Base-by-base conservation (phyloP, 2,329 filamentous ascomycete species). In the Ceratocystis colombiana region DNA sequence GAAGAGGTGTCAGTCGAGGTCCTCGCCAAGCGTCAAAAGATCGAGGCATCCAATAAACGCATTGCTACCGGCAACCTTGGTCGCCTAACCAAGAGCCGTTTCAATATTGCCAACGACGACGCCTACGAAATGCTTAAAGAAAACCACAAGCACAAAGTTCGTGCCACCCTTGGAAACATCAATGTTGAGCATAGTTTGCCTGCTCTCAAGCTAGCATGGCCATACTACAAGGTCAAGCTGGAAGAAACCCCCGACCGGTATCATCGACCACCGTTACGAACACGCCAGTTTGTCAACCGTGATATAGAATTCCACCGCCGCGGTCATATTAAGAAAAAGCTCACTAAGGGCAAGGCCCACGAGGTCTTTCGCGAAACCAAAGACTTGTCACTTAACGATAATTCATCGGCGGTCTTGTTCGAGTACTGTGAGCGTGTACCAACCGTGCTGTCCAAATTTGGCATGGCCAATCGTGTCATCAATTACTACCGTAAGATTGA, bases 351-450 rank as follows among this genome's bases (percentile, higher is more conserved):
- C 68, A 89, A 90, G 70, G 84, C 88, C 1, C 87, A 88, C 65
- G 86, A 92, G 62, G 81, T 95, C 0, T 99, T 92, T 75, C 82
- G 84, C 33, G 84, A 84, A 25, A 90, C 91, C 0, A 90, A 88
- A 72, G 89, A 96, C 71, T 79, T 99, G 20, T 90, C 89, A 30
- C 79, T 96, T 71, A 88, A 85, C 69, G 94, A 99, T 75, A 96
- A 96, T 73, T 91, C 93, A 0, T 88, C 86, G 53, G 87, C 90
- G 22, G 82, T 96, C 4, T 82, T 99, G 15, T 87, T 97, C 44
- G 94, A 99, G 75, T 99, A 99, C 74, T 95, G 90, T 7, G 94
- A 99, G 75, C 91, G 96, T 72, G 88, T 90, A 69, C 94, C 94
- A 0, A 88, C 88, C 8, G 90, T 96, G 68, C 79, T 99, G 69